Evolutionary conservation across 768 basidiomycete species (phyloP).

Genomic region (Termitomyces eurrhizus): DNA sequence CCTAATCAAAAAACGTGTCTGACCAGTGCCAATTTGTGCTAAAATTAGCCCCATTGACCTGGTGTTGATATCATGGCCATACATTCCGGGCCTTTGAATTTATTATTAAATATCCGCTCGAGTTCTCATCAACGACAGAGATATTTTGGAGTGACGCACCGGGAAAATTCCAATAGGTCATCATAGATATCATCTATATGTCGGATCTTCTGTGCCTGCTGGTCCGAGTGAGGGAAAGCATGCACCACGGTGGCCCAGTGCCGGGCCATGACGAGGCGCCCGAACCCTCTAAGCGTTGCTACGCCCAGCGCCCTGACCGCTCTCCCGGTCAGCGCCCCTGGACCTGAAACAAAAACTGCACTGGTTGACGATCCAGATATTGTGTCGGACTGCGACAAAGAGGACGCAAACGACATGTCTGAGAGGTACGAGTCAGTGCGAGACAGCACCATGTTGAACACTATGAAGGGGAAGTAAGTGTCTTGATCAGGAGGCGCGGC

Average conservation of each 20-base stretch:
- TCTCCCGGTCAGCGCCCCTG: slow-evolving; percentile 36
- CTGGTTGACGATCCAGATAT: slow-evolving; percentile 19
- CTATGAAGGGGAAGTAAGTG: not conserved
- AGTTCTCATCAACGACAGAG: not conserved
- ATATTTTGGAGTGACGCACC: slow-evolving; percentile 4
- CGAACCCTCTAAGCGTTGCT: slow-evolving; percentile 46
- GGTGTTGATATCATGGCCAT: slow-evolving; percentile 7
- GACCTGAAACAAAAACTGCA: slow-evolving; percentile 19
- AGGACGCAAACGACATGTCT: slow-evolving; percentile 5
- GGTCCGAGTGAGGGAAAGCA: slow-evolving; percentile 21
- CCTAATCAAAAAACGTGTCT: slow-evolving; percentile 12
- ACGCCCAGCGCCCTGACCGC: slow-evolving; percentile 53
- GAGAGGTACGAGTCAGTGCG: slow-evolving; percentile 3
- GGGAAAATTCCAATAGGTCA: slow-evolving; percentile 22
- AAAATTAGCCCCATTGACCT: slow-evolving; percentile 11
- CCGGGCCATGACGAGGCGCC: slow-evolving; percentile 21
- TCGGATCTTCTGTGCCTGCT: slow-evolving; percentile 13
- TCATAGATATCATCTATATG: slow-evolving; percentile 16
- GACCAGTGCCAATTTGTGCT: slow-evolving; percentile 14
- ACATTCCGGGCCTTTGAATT: slow-evolving; percentile 13
- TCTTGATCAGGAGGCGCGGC: not conserved
- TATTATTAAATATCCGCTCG: not conserved
- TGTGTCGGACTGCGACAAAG: slow-evolving; percentile 7
- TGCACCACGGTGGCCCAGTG: slow-evolving; percentile 16
- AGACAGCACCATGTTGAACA: not conserved